These are phyloP conservation scores for Penicillium paxilli DNA, from an alignment of 495 filamentous ascomycete genomes.

Conservation along the genomic window DNA sequence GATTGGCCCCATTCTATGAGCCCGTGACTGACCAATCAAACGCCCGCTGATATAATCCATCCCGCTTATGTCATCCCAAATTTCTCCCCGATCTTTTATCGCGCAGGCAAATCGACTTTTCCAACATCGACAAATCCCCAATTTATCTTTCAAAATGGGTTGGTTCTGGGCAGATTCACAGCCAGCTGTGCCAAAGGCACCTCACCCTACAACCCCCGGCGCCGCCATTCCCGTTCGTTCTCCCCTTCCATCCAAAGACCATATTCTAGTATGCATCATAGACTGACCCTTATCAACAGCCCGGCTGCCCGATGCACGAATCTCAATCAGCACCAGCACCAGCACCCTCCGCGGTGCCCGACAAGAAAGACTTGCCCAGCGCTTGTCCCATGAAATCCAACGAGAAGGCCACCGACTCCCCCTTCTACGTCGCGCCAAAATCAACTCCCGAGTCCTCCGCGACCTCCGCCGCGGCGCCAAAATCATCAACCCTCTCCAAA, in stretches of 20 bases:
- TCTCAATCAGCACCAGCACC: constrained; percentile 63
- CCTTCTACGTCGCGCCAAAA: constrained; percentile 38
- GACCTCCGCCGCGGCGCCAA: constrained; percentile 27
- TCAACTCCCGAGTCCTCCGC: constrained; percentile 19
- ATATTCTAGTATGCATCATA: too few relatives aligned
- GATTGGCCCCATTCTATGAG: background rate
- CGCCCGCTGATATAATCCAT: background rate
- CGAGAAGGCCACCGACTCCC: constrained; percentile 43
- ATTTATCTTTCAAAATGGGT: constrained; percentile 63
- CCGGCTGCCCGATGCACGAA: constrained; percentile 90
- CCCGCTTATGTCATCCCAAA: constrained; percentile 62
- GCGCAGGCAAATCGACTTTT: constrained; percentile 10
- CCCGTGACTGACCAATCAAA: background rate
- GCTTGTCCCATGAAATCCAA: constrained; percentile 58
- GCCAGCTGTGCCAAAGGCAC: constrained; percentile 41
- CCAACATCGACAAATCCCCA: background rate
- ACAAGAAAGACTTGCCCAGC: constrained; percentile 40
- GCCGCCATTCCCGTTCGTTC: constrained; percentile 69
- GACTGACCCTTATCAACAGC: constrained; percentile 55
- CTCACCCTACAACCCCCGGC: constrained; percentile 41
- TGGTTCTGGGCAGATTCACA: constrained; percentile 95
- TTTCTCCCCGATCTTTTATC: constrained; percentile 38
- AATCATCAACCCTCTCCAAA: constrained; percentile 60
- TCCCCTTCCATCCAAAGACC: too few relatives aligned
- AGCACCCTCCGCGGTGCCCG: constrained; percentile 41